Conservation (phyloP, 1,284 basidiomycete species). For the Leucoagaricus sp. region DNA sequence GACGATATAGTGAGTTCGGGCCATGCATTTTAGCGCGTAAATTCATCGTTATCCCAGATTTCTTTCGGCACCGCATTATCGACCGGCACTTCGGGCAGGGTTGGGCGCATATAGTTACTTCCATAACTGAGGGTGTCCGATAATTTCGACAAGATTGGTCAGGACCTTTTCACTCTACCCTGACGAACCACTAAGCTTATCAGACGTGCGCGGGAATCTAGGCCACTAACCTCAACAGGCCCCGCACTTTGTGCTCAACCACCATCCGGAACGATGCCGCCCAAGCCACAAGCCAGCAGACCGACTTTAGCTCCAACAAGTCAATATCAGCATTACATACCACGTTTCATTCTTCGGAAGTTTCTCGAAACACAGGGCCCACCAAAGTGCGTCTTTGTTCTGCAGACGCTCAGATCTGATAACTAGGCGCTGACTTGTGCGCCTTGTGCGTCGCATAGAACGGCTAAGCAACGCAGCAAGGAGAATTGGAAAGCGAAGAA, state of each 20-base stretch:
- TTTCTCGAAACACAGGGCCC: slow-evolving; percentile 19
- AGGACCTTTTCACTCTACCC: background rate
- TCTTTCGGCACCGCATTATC: slow-evolving; percentile 3
- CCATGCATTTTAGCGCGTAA: too few relatives aligned
- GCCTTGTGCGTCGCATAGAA: slow-evolving; percentile 4
- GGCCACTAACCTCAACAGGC: background rate
- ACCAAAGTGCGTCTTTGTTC: slow-evolving; percentile 8
- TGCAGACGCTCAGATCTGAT: slow-evolving; percentile 2
- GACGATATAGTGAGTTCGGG: too few relatives aligned
- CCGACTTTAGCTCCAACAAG: slow-evolving; percentile 7
- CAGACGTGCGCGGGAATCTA: background rate
- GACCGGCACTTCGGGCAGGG: background rate
- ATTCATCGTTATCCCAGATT: background rate
- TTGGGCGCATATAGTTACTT: background rate
- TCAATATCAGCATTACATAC: slow-evolving; percentile 30
- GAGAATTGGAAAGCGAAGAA: slow-evolving; percentile 15
- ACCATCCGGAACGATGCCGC: background rate
- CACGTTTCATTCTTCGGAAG: slow-evolving; percentile 27
- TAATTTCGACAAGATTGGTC: background rate
- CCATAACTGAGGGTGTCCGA: slow-evolving; percentile 1
- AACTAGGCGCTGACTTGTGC: background rate
- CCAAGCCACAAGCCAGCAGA: background rate
- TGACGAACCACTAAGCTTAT: background rate
- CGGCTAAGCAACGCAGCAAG: slow-evolving; percentile 7
- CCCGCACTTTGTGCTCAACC: background rate